Evolutionary conservation across 345 rosid genomes (phyloP).

Genomic region (Rubroshorea leprosula): DNA sequence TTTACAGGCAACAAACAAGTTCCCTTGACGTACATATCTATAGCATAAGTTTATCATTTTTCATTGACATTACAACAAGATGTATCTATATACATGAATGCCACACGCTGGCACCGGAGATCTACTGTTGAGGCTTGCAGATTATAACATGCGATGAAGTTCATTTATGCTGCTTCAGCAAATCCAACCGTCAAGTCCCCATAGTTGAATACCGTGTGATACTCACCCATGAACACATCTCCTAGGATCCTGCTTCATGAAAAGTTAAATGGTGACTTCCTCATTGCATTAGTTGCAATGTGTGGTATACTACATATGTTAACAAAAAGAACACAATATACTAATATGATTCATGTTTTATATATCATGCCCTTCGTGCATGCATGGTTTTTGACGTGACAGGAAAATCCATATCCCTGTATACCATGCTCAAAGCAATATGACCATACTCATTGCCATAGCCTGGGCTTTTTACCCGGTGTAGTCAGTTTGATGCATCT

Average conservation of each 20-base stretch:
- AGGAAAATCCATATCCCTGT: no score
- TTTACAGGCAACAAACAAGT: neutral
- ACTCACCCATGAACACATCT: constrained; percentile 85
- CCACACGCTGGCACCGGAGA: no score
- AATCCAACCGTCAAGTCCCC: constrained; percentile 75
- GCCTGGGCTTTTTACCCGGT: no score
- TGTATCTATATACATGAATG: no score
- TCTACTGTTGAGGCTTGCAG: no score
- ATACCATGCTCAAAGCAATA: neutral
- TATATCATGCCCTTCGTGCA: no score
- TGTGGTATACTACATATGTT: no score
- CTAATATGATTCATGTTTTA: no score
- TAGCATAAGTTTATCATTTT: neutral
- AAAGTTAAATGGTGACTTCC: neutral
- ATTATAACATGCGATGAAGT: neutral
- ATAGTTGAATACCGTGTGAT: constrained; percentile 67
- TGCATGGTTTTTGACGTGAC: no score
- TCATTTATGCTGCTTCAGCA: constrained; percentile 68
- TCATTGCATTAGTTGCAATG: no score
- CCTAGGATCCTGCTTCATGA: constrained; percentile 74
- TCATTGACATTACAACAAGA: neutral
- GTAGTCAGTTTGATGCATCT: neutral
- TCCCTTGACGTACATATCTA: neutral
- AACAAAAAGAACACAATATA: no score
- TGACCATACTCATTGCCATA: no score